Evolutionary conservation across 345 rosid species (phyloP), one percentile per base, ranked within the genome.

Genomic region (Noccaea caerulescens): DNA sequence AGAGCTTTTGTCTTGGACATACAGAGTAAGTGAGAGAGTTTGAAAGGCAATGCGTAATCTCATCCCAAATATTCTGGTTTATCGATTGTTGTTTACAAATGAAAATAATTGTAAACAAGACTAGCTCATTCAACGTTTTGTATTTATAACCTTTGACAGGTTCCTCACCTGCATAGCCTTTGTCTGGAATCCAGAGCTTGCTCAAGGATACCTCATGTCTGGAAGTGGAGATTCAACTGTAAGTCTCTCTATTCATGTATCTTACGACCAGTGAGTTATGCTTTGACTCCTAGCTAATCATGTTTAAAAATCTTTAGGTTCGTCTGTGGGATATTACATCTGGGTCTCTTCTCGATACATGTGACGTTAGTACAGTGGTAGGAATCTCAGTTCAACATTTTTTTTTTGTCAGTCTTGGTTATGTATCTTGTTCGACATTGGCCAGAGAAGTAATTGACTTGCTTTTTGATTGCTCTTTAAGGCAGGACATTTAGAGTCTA

Each of bases 221-320:
- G 98, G 98, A 71, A 84, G 99, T 63, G 97, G 98, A 50, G 98
- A 94, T 85, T 89, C 96, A 68, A 87, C 92, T 0, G 98, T 91
- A 79, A 87, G 90, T 74, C 41, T 55, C 16, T 44, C 50, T 39
- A 10, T 56, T 53, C 46, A 67, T 55, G 34, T 59, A 45, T 59
- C 72, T 58, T 44, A 14, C 8, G 2, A 53, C 44, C 38, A 32
- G 9, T 16, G 14, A 14, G 25, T 54, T 4, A 53, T 59, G 43
- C 41, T 59, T 25, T 36, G 25, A 52, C 32, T 18, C 47, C 39
- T 49, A 49, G 8, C 55, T 49, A 51, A 59, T 69, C 32, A 12
- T 63, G 49, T 25, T 52, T 8, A n/a, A 11, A 33, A 3, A 9
- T 57, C 56, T 10, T 54, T 78, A 94, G 98, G 89, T 91, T 83